phyloP scores from a whole-genome alignment of 345 rosid species.

The Clausena lansium region DNA sequence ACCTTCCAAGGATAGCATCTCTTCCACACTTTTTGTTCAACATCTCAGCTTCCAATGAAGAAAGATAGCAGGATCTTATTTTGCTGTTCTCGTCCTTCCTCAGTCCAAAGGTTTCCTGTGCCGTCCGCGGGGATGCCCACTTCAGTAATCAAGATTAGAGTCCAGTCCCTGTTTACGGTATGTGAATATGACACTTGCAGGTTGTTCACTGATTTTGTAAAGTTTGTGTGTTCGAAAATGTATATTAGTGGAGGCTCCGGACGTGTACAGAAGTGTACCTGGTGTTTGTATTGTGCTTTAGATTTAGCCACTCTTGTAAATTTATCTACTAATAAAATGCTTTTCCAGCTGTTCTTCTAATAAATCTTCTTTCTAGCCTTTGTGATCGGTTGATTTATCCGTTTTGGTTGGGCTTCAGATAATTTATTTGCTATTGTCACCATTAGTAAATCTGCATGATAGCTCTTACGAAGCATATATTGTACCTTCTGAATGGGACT shows the following conservation, averaged over 20 bases:
- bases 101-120: no score
- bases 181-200: conserved; percentile 1
- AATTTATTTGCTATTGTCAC: not conserved
- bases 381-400: not conserved
- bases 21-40: conserved; percentile 48
- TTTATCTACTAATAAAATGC: not conserved
- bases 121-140: no score
- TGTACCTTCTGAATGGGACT: not conserved
- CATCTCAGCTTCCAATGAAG: conserved; percentile 31
- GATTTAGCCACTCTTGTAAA: not conserved
- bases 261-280: not conserved
- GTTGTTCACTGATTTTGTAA: conserved; percentile 8
- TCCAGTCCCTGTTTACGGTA: not conserved
- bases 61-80: conserved; percentile 13
- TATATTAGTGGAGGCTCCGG: conserved; percentile 29
- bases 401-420: not conserved
- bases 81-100: not conserved
- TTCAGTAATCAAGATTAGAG: no score
- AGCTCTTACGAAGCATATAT: not conserved
- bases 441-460: not conserved
- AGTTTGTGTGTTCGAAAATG: conserved; percentile 23
- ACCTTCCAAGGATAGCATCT: conserved; percentile 68
- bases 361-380: no score
- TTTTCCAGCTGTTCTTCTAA: not conserved
- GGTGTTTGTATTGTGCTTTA: not conserved